A percentile compares a stretch with the other conserved stretches of the same genome.
phyloP scores from a whole-genome alignment of 2,329 filamentous ascomycete species.

The Penicillium rolfsii region DNA sequence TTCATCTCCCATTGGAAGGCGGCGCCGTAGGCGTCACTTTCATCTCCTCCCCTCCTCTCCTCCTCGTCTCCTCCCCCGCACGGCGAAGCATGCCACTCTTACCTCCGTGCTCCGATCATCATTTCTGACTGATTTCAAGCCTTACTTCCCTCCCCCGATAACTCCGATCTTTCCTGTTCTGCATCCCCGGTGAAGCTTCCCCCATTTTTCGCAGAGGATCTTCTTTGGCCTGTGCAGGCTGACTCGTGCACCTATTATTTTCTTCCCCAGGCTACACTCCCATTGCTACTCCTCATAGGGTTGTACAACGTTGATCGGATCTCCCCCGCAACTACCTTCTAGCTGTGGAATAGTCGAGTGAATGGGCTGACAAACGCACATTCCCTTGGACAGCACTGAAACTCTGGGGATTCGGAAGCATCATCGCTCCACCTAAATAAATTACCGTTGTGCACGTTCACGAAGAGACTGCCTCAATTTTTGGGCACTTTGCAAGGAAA shows the following conservation, averaged over 20 bases:
- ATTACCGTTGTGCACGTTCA: neutral
- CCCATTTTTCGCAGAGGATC: conserved; percentile 6
- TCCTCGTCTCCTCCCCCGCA: conserved; percentile 5
- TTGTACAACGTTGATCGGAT: conserved; percentile 7
- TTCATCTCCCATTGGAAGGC: conserved; percentile 18
- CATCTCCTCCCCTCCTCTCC: neutral
- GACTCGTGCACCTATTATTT: conserved; percentile 7
- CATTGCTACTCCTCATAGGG: conserved; percentile 9
- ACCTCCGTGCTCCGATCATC: neutral
- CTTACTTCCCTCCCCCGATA: neutral
- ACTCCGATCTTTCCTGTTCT: conserved; percentile 5
- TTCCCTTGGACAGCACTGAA: neutral
- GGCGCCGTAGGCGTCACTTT: conserved; percentile 16
- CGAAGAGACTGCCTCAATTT: neutral
- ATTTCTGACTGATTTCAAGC: neutral
- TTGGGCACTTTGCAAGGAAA: neutral
- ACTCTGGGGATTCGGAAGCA: neutral
- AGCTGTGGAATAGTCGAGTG: neutral
- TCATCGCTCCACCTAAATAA: neutral
- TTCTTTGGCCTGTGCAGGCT: conserved; percentile 1
- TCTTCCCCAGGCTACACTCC: neutral
- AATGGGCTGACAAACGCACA: conserved; percentile 8
- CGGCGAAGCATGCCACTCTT: conserved; percentile 1
- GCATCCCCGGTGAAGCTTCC: conserved; percentile 33
- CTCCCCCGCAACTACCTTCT: conserved; percentile 9